phyloP scores from a whole-genome alignment of 148 eudicot genomes.

The Rhododendron kiyosumense region DNA sequence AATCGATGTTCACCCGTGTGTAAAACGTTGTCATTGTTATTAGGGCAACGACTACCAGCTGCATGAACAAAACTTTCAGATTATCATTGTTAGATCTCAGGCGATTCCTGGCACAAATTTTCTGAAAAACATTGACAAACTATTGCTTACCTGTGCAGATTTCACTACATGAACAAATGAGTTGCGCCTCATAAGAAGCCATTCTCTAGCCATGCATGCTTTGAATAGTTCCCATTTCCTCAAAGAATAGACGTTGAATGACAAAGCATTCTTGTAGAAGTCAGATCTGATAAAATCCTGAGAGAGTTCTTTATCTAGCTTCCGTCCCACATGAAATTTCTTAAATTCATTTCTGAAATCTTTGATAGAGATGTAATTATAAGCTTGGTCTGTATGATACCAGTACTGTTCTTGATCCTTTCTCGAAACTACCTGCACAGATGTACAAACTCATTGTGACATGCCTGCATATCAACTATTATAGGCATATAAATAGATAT shows the following conservation, averaged over 20 bases:
- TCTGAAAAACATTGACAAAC: not conserved
- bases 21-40: slow-evolving; percentile 63
- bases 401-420: slow-evolving; percentile 57
- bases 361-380: slow-evolving; percentile 46
- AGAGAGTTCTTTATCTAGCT: slow-evolving; percentile 40
- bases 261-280: slow-evolving; percentile 39
- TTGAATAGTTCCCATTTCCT: slow-evolving; percentile 61
- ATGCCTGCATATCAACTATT: not conserved
- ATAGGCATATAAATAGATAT: not conserved
- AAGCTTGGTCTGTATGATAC: slow-evolving; percentile 33
- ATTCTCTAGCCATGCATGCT: slow-evolving; percentile 73
- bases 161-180: slow-evolving; percentile 63
- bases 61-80: not conserved
- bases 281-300: slow-evolving; percentile 34
- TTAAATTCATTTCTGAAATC: slow-evolving; percentile 40
- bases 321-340: slow-evolving; percentile 40
- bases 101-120: not conserved
- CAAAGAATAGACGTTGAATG: slow-evolving; percentile 49
- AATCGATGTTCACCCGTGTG: slow-evolving; percentile 45
- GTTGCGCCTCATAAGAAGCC: slow-evolving; percentile 69
- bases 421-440: slow-evolving; percentile 26
- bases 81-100: not conserved
- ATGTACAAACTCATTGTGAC: not conserved
- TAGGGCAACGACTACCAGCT: slow-evolving; percentile 47
- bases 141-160: slow-evolving; percentile 43